phyloP scores from a whole-genome alignment of 2,329 filamentous ascomycete species.

The Chrysosporium queenslandicum region DNA sequence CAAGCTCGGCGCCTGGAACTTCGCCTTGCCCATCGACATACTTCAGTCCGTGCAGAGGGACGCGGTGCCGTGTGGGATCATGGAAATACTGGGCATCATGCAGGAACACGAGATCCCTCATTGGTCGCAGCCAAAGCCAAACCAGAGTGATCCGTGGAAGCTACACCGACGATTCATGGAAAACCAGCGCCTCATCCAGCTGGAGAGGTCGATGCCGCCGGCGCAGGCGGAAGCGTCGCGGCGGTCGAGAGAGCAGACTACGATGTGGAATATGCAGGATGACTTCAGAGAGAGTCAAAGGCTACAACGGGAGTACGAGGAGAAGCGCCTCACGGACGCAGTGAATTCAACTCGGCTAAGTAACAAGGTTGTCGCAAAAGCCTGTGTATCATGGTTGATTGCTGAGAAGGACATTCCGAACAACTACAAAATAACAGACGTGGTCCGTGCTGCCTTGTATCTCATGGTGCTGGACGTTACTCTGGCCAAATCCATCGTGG shows the following conservation, averaged over 20 bases:
- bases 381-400: conserved; percentile 22
- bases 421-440: conserved; percentile 19
- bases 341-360: conserved; percentile 22
- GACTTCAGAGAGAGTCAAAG: conserved; percentile 17
- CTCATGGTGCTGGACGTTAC: conserved; percentile 22
- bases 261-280: conserved; percentile 16
- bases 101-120: conserved; percentile 21
- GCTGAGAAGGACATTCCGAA: conserved; percentile 20
- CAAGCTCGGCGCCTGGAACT: conserved; percentile 21
- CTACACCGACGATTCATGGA: conserved; percentile 17
- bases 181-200: conserved; percentile 15
- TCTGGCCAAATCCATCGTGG: conserved; percentile 19
- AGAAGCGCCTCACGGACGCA: conserved; percentile 21
- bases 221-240: conserved; percentile 22
- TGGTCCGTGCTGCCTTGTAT: conserved; percentile 23
- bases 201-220: conserved; percentile 23
- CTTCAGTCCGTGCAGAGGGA: conserved; percentile 20
- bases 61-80: conserved; percentile 23
- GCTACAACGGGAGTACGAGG: conserved; percentile 18
- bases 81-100: conserved; percentile 23
- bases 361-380: conserved; percentile 20
- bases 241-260: conserved; percentile 18
- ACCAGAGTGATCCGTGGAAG: conserved; percentile 14
- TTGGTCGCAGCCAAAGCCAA: conserved; percentile 18
- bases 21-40: conserved; percentile 20